phyloP scores from a whole-genome alignment of 2,329 filamentous ascomycete genomes.

The Colletotrichum sp. region DNA sequence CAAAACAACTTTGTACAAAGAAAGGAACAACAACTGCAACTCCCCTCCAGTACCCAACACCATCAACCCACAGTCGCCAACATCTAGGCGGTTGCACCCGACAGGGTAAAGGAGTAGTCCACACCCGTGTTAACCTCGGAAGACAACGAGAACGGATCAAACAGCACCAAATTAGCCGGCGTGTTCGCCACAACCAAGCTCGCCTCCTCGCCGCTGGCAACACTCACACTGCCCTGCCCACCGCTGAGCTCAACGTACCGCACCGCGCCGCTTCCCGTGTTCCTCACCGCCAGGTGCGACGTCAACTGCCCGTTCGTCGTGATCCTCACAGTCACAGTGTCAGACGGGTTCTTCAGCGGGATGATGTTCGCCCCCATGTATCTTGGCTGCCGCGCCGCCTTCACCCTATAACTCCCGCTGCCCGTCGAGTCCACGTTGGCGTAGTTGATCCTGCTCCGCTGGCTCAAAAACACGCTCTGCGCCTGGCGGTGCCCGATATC shows the following conservation, averaged over 20 bases:
- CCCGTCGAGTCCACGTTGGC: conserved; percentile 43
- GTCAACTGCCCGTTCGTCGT: conserved; percentile 40
- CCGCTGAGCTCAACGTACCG: conserved; percentile 41
- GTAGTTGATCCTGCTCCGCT: conserved; percentile 42
- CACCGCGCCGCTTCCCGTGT: conserved; percentile 30
- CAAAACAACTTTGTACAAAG: too few relatives aligned
- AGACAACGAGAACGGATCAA: conserved; percentile 44
- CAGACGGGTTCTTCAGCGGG: conserved; percentile 41
- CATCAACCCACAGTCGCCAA: too few relatives aligned
- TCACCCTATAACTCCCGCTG: conserved; percentile 42
- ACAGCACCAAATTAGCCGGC: conserved; percentile 44
- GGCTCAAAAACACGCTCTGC: conserved; percentile 38
- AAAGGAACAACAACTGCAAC: too few relatives aligned
- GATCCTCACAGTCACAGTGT: conserved; percentile 35
- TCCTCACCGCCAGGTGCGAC: conserved; percentile 44
- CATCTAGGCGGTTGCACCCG: conserved; percentile 29
- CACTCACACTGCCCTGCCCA: conserved; percentile 35
- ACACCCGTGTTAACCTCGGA: conserved; percentile 41
- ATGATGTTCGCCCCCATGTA: conserved; percentile 58
- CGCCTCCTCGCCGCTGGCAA: conserved; percentile 43
- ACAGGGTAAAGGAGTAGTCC: conserved; percentile 40
- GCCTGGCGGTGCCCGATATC: conserved; percentile 52
- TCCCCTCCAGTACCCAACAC: too few relatives aligned
- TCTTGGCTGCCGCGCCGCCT: conserved; percentile 42
- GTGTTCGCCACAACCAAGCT: conserved; percentile 54